Base-by-base conservation (phyloP, 2,329 filamentous ascomycete species). In the Trichophyton equinum region DNA sequence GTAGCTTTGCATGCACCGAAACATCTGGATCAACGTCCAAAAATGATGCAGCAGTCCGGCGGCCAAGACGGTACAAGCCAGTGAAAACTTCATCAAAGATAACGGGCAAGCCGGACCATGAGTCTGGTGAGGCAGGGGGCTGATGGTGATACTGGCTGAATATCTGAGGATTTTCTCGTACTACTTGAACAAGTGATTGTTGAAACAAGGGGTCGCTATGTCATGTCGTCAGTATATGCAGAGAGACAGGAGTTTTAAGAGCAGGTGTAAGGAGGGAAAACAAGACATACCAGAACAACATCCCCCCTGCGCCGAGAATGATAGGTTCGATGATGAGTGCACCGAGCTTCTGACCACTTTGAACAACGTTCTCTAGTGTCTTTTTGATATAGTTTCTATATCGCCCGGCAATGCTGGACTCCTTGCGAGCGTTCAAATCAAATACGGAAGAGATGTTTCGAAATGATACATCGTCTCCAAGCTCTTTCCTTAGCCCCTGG, bases 61-160 rank as follows among this genome's bases (percentile, higher is more conserved):
- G 82, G 1, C 90, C 89, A 0, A 95, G 83, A 11, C 90, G 87
- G 71, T 91, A 91, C 3, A 95, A 77, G 1, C 89, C 89, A 0
- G 89, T 92, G 73, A 95, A 95, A 40, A 95, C 89, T 70, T 95
- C 90, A 69, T 95, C 89, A 65, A 90, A 89, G 66, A 95, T 79
- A 44, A 95, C 76, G 0, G 90, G 89, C 3, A 95, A 80, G 1
- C 89, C 88, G 1, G 79, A 78, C 89, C 89, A 95, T 33, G 75
- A 65, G 7, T 66, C 68, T 13, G 59, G 30, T 1, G 51, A 8
- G 18, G 68, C 65, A 59, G 68, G 62, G 3, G 44, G 20, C 64
- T 62, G 59, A 64, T 51, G 60, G 6, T 53, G 22, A 38, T 1
- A 64, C 36, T 11, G 65, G 62, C 4, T 68, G 65, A 88, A 86